phyloP scores from a whole-genome alignment of 176 grass and related monocot species.

The Zoysia pacifica region DNA sequence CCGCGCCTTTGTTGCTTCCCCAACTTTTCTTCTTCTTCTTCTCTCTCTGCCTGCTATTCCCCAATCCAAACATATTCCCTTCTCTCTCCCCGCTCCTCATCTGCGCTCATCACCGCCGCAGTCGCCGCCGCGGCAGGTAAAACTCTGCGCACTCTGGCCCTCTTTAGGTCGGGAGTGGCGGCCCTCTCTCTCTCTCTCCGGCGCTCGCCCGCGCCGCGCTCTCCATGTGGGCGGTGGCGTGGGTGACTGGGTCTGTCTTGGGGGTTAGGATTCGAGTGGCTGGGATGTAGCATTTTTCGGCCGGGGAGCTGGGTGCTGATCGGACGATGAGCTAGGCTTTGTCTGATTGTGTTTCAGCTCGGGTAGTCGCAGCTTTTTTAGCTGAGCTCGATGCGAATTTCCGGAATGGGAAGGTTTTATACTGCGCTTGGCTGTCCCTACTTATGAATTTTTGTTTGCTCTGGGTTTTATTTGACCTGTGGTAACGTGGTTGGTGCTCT shows the following conservation, averaged over 20 bases:
- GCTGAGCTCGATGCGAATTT: constrained; percentile 12
- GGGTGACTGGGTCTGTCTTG: not conserved
- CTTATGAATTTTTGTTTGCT: not conserved
- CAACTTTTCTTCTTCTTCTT: not conserved
- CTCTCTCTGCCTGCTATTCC: constrained; percentile 40
- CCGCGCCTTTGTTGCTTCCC: not conserved
- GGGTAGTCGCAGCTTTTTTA: not conserved
- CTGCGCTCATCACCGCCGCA: constrained; percentile 15
- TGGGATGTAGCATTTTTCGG: not conserved
- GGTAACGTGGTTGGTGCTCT: not conserved
- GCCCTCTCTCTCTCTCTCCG: not conserved
- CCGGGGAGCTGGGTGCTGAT: not conserved
- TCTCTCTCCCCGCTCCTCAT: too few relatives aligned
- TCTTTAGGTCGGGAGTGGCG: constrained; percentile 33
- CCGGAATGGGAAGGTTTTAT: not conserved
- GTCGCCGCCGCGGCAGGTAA: constrained; percentile 44
- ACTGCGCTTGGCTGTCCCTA: not conserved
- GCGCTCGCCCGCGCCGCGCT: not conserved
- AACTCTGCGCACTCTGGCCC: not conserved
- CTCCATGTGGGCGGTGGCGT: not conserved
- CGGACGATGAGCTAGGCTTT: not conserved
- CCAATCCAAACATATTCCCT: constrained; percentile 53
- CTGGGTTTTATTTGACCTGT: not conserved
- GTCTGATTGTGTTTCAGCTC: not conserved
- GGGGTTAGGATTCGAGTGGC: constrained; percentile 39